Evolutionary conservation across 768 basidiomycete species (phyloP).

Genomic region (Auriscalpium orientale): DNA sequence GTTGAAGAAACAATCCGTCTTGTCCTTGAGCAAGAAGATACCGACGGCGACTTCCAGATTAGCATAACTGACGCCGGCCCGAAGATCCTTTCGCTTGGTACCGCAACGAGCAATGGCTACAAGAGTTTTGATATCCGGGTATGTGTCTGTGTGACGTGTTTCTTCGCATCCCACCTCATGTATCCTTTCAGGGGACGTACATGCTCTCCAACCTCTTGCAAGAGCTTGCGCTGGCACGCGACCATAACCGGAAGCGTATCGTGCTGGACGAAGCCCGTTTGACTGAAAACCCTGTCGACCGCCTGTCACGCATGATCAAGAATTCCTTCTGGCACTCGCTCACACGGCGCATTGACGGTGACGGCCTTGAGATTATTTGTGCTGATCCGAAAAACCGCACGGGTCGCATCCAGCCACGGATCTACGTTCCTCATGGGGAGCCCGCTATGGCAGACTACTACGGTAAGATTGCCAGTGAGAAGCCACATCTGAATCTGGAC

Average conservation of each 20-base stretch:
- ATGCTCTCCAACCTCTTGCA: constrained; percentile 99
- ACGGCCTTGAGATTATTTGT: constrained; percentile 94
- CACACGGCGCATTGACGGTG: constrained; percentile 93
- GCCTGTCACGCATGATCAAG: constrained; percentile 94
- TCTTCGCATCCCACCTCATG: constrained; percentile 8
- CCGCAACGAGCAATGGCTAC: constrained; percentile 95
- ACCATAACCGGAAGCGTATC: constrained; percentile 91
- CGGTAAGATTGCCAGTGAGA: constrained; percentile 78
- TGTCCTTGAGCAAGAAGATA: constrained; percentile 96
- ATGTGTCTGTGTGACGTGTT: constrained; percentile 18
- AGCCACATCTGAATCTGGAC: constrained; percentile 90
- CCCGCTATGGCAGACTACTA: constrained; percentile 96
- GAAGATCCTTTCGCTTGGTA: constrained; percentile 92
- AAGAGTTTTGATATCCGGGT: constrained; percentile 95
- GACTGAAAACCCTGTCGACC: constrained; percentile 95
- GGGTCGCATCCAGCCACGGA: constrained; percentile 80
- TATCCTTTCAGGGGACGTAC: constrained; percentile 74
- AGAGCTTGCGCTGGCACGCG: constrained; percentile 92
- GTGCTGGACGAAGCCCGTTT: constrained; percentile 98
- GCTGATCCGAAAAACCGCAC: constrained; percentile 98
- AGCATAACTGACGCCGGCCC: constrained; percentile 94
- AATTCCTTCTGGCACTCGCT: constrained; percentile 98
- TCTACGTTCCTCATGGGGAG: constrained; percentile 92
- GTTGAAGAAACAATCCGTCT: constrained; percentile 97
- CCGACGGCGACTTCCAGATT: constrained; percentile 94